Evolutionary conservation across 106 monocot genomes (phyloP).

Genomic region (Acanthochlamys bracteata): DNA sequence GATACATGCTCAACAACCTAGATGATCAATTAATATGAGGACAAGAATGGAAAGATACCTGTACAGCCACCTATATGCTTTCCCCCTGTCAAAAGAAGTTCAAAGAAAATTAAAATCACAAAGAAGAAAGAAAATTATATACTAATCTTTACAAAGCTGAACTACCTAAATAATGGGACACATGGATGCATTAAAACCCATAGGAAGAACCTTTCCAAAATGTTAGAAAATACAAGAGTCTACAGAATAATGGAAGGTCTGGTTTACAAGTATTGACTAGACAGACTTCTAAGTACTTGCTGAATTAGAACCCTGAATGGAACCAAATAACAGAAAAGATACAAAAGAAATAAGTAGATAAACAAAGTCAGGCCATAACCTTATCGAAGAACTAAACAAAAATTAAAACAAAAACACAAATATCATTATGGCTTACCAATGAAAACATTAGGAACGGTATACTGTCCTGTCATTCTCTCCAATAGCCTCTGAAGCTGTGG

Average conservation of each 20-base stretch:
- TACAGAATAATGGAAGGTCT: no score
- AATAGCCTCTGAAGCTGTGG: conserved; percentile 32
- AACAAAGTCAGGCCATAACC: no score
- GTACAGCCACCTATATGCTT: conserved; percentile 96
- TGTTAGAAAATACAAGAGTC: no score
- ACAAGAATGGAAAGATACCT: conserved; percentile 37
- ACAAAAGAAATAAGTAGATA: no score
- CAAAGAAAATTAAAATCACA: conserved; percentile 7
- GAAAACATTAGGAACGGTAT: conserved; percentile 38
- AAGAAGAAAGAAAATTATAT: background rate
- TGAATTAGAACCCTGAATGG: no score
- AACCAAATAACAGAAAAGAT: no score
- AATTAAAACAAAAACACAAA: background rate
- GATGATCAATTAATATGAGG: background rate
- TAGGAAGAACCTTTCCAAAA: no score
- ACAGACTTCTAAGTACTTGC: no score
- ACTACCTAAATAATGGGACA: background rate
- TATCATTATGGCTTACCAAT: conserved; percentile 19
- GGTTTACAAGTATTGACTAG: no score
- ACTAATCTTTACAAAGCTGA: background rate
- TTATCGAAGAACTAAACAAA: background rate
- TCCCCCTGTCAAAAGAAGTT: conserved; percentile 48
- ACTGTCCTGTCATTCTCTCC: conserved; percentile 36
- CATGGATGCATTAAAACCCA: no score
- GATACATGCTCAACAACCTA: background rate